These are phyloP conservation scores for Starmera amethionina DNA, from an alignment of 805 yeast genomes.

Conservation along the genomic window DNA sequence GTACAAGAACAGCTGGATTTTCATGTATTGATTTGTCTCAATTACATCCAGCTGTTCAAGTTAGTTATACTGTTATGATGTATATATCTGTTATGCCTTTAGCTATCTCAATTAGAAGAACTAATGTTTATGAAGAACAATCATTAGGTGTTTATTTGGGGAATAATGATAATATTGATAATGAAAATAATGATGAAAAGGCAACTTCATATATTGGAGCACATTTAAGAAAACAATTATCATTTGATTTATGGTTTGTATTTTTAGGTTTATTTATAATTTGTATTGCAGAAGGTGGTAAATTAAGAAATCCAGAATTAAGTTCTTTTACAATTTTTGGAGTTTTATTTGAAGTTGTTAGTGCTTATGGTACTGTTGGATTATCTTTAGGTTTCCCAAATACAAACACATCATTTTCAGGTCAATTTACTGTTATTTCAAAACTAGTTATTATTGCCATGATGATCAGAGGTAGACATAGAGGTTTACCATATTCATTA, in stretches of 20 bases:
- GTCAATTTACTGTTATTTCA: constrained; percentile 59
- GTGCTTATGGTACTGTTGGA: constrained; percentile 97
- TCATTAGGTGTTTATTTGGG: constrained; percentile 82
- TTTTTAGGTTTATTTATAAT: constrained; percentile 78
- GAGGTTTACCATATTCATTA: constrained; percentile 88
- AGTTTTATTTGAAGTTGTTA: constrained; percentile 76
- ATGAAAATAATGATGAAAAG: constrained; percentile 25
- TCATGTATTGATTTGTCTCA: constrained; percentile 56
- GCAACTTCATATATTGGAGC: constrained; percentile 66
- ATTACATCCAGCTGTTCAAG: constrained; percentile 87
- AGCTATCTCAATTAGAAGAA: constrained; percentile 92
- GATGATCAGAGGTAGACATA: constrained; percentile 92
- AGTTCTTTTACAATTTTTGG: constrained; percentile 58
- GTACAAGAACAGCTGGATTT: constrained; percentile 94
- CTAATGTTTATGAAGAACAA: constrained; percentile 97
- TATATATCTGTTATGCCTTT: constrained; percentile 92
- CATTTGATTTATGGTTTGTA: constrained; percentile 92
- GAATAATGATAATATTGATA: constrained; percentile 11
- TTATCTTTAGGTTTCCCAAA: constrained; percentile 76
- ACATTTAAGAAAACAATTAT: constrained; percentile 84
- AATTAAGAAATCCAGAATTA: constrained; percentile 33
- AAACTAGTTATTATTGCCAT: constrained; percentile 80
- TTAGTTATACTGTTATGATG: constrained; percentile 94
- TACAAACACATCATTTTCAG: constrained; percentile 59
- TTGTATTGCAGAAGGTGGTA: constrained; percentile 75